A percentile compares a stretch with the other conserved stretches of the same genome.
Evolutionary conservation across 2,329 filamentous ascomycete genomes (phyloP).

Genomic region (Alternaria sp.): DNA sequence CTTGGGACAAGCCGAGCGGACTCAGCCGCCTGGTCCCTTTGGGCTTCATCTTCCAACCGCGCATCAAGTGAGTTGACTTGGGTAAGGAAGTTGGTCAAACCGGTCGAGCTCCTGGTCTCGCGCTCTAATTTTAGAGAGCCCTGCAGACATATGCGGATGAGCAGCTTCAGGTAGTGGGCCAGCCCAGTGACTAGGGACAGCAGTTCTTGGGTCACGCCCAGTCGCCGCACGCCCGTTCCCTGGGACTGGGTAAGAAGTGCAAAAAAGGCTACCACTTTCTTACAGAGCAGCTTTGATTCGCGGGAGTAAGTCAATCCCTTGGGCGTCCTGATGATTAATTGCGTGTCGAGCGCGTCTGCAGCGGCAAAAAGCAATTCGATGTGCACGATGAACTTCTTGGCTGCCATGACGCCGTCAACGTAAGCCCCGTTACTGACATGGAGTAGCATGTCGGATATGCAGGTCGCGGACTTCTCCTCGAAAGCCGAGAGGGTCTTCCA

Average conservation of each 20-base stretch:
- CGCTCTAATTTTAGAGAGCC: conserved; percentile 90
- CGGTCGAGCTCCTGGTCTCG: conserved; percentile 76
- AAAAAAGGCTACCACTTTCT: conserved; percentile 99
- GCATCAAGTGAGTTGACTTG: conserved; percentile 83
- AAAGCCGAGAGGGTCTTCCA: conserved; percentile 98
- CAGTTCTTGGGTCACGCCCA: conserved; percentile 97
- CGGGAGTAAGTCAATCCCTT: conserved; percentile 91
- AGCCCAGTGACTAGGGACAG: conserved; percentile 95
- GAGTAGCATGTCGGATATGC: conserved; percentile 98
- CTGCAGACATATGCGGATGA: conserved; percentile 96
- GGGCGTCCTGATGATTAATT: conserved; percentile 72
- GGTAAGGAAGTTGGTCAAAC: conserved; percentile 82
- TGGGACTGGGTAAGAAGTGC: conserved; percentile 93
- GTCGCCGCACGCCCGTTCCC: conserved; percentile 85
- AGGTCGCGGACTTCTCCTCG: conserved; percentile 95
- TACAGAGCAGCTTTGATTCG: conserved; percentile 98
- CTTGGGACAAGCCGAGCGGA: conserved; percentile 56
- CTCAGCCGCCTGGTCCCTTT: conserved; percentile 54
- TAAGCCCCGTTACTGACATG: conserved; percentile 98
- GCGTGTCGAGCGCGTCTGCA: conserved; percentile 82
- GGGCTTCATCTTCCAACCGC: conserved; percentile 48
- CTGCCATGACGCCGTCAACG: conserved; percentile 91
- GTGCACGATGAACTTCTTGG: conserved; percentile 95
- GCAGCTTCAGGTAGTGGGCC: conserved; percentile 94
- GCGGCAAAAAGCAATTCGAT: conserved; percentile 92